phyloP scores from a whole-genome alignment of 257 asterid species.

The Mentha longifolia region DNA sequence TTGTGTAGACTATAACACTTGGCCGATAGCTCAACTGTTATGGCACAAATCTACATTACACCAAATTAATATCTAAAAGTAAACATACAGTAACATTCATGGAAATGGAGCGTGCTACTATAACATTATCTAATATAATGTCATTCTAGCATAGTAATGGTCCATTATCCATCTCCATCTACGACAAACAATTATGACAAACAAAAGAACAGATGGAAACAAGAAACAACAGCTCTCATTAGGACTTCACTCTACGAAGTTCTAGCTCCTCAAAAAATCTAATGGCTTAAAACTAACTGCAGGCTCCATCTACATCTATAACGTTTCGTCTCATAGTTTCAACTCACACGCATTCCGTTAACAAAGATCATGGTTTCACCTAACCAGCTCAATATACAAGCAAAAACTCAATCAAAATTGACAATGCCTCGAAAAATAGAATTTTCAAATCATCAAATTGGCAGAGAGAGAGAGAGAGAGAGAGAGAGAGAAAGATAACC shows the following conservation, averaged over 20 bases:
- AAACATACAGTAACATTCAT: conserved; percentile 23
- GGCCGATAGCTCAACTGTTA: conserved; percentile 95
- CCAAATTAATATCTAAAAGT: conserved; percentile 53
- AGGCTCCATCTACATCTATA: background rate
- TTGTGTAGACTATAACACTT: conserved; percentile 82
- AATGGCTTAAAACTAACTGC: background rate
- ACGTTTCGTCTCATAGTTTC: background rate
- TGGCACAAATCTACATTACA: conserved; percentile 76
- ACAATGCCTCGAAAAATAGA: background rate
- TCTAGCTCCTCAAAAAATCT: conserved; percentile 4
- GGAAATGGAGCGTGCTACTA: background rate
- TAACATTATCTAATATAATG: background rate
- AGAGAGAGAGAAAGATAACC: conserved; percentile 42
- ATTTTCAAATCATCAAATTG: background rate
- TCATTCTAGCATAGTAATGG: background rate
- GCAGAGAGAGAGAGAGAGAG: conserved; percentile 1
- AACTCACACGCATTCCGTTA: conserved; percentile 6
- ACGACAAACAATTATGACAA: background rate
- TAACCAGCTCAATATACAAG: background rate
- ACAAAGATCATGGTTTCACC: background rate
- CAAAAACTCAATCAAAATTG: background rate
- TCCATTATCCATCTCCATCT: background rate
- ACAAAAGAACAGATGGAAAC: background rate
- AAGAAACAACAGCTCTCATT: background rate
- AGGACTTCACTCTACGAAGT: conserved; percentile 17